Conservation (phyloP, 257 asterid species). For the Striga asiatica region DNA sequence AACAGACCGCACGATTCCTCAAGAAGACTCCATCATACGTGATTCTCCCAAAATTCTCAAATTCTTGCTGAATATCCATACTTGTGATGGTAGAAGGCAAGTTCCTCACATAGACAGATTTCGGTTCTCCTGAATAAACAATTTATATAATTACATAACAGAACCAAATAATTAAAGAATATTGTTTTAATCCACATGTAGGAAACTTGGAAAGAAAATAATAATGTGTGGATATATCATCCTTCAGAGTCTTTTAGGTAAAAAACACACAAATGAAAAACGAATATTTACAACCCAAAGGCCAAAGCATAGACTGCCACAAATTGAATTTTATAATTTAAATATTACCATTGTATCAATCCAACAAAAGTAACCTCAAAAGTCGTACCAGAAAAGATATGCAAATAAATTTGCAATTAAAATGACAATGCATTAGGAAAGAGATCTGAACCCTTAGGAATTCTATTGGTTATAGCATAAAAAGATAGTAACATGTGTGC, state of each 20-base stretch:
- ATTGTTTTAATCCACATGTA: not conserved
- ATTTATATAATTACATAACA: conserved; percentile 13
- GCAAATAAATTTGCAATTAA: not conserved
- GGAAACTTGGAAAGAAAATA: not conserved
- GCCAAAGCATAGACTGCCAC: too few relatives aligned
- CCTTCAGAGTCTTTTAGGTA: not conserved
- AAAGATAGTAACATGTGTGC: not conserved
- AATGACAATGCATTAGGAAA: too few relatives aligned
- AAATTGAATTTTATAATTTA: not conserved
- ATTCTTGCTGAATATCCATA: conserved; percentile 57
- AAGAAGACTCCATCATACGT: conserved; percentile 71
- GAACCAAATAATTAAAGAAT: not conserved
- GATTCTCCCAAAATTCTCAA: conserved; percentile 54
- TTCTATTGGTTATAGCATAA: not conserved
- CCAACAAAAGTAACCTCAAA: not conserved
- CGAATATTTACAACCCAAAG: not conserved
- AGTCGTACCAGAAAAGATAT: not conserved
- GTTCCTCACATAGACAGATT: conserved; percentile 74
- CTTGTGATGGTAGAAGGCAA: conserved; percentile 52
- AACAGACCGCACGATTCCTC: conserved; percentile 51
- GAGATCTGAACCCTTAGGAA: too few relatives aligned
- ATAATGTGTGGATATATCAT: not conserved
- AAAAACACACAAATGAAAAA: conserved; percentile 4
- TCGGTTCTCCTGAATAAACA: conserved; percentile 48
- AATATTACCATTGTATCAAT: not conserved